phyloP scores from a whole-genome alignment of 2,329 filamentous ascomycete genomes.

The Neofusicoccum parvum region DNA sequence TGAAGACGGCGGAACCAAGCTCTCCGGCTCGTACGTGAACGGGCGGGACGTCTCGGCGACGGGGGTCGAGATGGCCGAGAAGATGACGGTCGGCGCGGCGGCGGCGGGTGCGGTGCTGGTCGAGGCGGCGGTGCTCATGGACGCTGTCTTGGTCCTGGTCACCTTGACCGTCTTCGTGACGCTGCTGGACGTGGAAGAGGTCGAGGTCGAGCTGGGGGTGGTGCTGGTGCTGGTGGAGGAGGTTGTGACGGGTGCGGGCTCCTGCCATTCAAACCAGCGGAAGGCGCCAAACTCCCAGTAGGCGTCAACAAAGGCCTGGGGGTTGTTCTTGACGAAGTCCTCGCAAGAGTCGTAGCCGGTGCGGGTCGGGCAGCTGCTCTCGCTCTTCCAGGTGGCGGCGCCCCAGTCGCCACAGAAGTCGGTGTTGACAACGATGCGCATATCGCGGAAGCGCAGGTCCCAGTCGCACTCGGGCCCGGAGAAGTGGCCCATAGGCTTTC shows the following conservation, averaged over 20 bases:
- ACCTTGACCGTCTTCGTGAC: not conserved
- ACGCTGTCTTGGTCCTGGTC: not conserved
- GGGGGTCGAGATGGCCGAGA: not conserved
- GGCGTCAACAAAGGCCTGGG: constrained; percentile 33
- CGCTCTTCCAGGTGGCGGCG: constrained; percentile 55
- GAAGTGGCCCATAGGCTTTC: constrained; percentile 40
- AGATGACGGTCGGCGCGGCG: not conserved
- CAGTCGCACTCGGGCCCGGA: constrained; percentile 52
- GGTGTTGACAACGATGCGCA: constrained; percentile 48
- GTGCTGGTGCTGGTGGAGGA: not conserved
- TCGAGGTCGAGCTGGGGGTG: not conserved
- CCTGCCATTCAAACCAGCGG: constrained; percentile 19
- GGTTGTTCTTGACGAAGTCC: constrained; percentile 35
- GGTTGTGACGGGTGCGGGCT: not conserved
- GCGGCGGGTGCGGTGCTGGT: not conserved
- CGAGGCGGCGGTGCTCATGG: not conserved
- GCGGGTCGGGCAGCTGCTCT: constrained; percentile 27
- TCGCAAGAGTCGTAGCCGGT: constrained; percentile 52
- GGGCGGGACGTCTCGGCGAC: not conserved
- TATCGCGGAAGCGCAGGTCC: constrained; percentile 31
- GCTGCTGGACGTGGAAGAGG: not conserved
- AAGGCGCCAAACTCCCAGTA: constrained; percentile 39
- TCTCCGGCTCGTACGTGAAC: not conserved
- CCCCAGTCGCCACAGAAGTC: constrained; percentile 59
- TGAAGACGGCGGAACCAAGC: not conserved